These are phyloP conservation scores for Cenococcum geophilum DNA, from an alignment of 495 filamentous ascomycete species.

Conservation along the genomic window DNA sequence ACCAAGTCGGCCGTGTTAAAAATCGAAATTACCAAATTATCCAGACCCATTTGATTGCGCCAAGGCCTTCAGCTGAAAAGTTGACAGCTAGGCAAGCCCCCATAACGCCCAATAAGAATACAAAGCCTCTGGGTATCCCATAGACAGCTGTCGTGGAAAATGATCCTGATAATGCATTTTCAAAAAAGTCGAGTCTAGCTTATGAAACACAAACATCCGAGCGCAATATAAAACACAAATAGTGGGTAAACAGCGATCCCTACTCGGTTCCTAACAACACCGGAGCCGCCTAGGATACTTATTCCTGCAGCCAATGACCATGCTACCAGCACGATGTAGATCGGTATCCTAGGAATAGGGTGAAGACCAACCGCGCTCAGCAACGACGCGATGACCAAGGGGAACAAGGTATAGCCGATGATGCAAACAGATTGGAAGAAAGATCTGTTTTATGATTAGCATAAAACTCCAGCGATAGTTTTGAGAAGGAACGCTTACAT, in stretches of 20 bases:
- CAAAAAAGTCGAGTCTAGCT: slow-evolving; percentile 49
- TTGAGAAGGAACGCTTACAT: slow-evolving; percentile 64
- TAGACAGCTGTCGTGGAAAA: neutral
- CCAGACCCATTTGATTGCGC: neutral
- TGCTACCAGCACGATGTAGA: slow-evolving; percentile 77
- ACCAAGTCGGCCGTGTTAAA: neutral
- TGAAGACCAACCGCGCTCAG: slow-evolving; percentile 75
- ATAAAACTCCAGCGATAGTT: no score
- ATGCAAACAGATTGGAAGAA: slow-evolving; percentile 97
- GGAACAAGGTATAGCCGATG: slow-evolving; percentile 97
- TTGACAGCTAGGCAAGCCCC: slow-evolving; percentile 3
- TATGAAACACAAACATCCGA: slow-evolving; percentile 94
- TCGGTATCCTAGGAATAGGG: slow-evolving; percentile 73
- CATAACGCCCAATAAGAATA: slow-evolving; percentile 9
- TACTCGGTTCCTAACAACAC: slow-evolving; percentile 89
- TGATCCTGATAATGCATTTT: slow-evolving; percentile 15
- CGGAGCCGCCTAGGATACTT: slow-evolving; percentile 91
- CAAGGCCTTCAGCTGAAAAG: neutral
- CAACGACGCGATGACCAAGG: slow-evolving; percentile 88
- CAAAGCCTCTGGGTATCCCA: slow-evolving; percentile 7
- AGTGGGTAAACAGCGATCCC: slow-evolving; percentile 92
- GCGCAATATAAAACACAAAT: slow-evolving; percentile 88
- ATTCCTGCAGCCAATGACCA: slow-evolving; percentile 95
- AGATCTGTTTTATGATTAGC: slow-evolving; percentile 50
- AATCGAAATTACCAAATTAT: slow-evolving; percentile 8